A percentile compares a stretch with the other conserved stretches of the same genome.
Conservation (phyloP, 352 stramenopile species). For the Phytophthora ohioensis region DNA sequence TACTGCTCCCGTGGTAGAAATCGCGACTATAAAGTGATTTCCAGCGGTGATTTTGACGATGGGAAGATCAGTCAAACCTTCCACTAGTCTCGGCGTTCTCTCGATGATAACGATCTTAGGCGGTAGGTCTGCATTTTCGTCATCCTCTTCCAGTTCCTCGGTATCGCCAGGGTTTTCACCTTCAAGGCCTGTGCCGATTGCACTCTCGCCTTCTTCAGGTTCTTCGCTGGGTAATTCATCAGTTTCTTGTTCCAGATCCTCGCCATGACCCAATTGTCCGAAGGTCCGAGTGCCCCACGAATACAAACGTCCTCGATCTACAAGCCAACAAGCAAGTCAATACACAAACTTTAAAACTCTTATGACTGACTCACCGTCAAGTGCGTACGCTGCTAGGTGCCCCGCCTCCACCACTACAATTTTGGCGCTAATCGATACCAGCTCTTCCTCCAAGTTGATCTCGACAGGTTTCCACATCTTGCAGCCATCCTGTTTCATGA, state of each 20-base stretch:
- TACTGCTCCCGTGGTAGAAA: conserved; percentile 44
- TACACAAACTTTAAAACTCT: neutral
- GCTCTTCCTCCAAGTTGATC: conserved; percentile 29
- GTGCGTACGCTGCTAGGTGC: conserved; percentile 61
- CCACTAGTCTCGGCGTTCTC: conserved; percentile 29
- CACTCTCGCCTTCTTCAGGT: conserved; percentile 1
- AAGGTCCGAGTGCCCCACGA: conserved; percentile 68
- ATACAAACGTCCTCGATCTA: conserved; percentile 54
- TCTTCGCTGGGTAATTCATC: conserved; percentile 1
- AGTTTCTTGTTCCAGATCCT: conserved; percentile 23
- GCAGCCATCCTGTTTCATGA: conserved; percentile 59
- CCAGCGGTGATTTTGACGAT: conserved; percentile 62
- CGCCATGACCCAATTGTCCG: conserved; percentile 65
- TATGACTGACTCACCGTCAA: conserved; percentile 49
- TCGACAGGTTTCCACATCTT: conserved; percentile 61
- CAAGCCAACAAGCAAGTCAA: neutral
- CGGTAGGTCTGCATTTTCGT: conserved; percentile 8
- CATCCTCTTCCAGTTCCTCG: conserved; percentile 18
- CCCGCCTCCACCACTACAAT: conserved; percentile 60
- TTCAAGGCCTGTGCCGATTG: neutral
- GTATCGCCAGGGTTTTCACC: neutral
- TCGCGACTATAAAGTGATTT: conserved; percentile 71
- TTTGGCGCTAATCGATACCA: conserved; percentile 3
- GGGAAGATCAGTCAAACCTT: conserved; percentile 19
- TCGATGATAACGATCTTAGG: conserved; percentile 33